Percentiles rank a stretch among this genome's conserved stretches.
These are phyloP conservation scores for Malassezia arunalokei DNA, from an alignment of 1,284 basidiomycete genomes.

Conservation along the genomic window DNA sequence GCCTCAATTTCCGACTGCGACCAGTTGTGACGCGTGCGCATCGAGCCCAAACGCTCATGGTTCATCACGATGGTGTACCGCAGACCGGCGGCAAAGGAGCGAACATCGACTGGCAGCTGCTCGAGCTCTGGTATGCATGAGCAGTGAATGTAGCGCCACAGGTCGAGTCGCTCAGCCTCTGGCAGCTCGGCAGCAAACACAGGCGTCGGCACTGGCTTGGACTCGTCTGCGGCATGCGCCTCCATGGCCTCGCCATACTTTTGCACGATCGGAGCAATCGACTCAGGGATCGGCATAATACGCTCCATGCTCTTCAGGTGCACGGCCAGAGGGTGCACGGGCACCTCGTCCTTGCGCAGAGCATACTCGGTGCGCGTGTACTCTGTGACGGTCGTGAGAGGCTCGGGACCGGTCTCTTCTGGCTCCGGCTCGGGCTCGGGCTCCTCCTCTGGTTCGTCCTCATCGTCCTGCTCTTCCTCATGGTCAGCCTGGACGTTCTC, in stretches of 20 bases:
- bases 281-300: background rate
- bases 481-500: background rate
- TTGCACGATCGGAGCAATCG: background rate
- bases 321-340: conserved; percentile 1
- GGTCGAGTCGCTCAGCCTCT: conserved; percentile 3
- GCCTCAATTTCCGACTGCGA: conserved; percentile 8
- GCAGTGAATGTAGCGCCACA: conserved; percentile 15
- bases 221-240: background rate
- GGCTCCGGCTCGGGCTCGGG: background rate
- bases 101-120: conserved; percentile 8
- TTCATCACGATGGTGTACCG: conserved; percentile 14
- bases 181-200: conserved; percentile 9
- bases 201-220: background rate
- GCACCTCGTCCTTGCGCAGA: conserved; percentile 13
- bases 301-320: background rate
- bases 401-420: background rate
- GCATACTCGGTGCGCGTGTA: conserved; percentile 18
- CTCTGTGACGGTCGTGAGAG: conserved; percentile 11
- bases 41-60: conserved; percentile 11
- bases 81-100: conserved; percentile 11
- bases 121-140: conserved; percentile 1
- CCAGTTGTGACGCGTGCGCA: conserved; percentile 16
- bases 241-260: background rate
- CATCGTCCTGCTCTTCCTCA: background rate
- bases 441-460: background rate